These are phyloP conservation scores for Yamadazyma dushanensis DNA, from an alignment of 1,139 yeast genomes.

Conservation along the genomic window DNA sequence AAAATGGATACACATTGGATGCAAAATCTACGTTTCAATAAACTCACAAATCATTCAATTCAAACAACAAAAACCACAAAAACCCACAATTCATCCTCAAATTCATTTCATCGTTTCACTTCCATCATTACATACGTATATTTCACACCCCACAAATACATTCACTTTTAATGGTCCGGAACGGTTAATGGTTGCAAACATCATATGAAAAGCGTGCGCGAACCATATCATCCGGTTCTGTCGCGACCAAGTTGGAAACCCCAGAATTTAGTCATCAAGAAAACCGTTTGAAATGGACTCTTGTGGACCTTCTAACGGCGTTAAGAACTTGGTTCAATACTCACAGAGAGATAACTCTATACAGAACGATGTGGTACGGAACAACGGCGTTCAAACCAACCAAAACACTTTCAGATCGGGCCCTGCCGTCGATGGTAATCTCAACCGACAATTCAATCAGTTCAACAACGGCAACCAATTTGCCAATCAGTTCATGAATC, in stretches of 20 bases:
- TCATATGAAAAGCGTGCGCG: not conserved
- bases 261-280: constrained; percentile 1
- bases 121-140: no score
- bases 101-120: no score
- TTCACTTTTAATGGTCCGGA: no score
- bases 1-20: no score
- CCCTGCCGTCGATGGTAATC: constrained; percentile 22
- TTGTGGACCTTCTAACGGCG: constrained; percentile 41
- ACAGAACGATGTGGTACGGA: constrained; percentile 25
- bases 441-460: constrained; percentile 38
- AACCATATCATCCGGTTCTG: no score
- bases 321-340: constrained; percentile 33
- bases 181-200: no score
- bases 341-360: constrained; percentile 34
- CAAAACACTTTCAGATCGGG: constrained; percentile 11
- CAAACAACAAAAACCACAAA: no score
- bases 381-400: constrained; percentile 7
- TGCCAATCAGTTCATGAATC: constrained; percentile 22
- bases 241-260: not conserved
- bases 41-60: no score
- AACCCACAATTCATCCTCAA: no score
- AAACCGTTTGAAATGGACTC: constrained; percentile 35
- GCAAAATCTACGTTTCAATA: no score
- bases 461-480: constrained; percentile 24
- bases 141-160: no score